Evolutionary conservation across 208 protist genomes (phyloP), one percentile per base, ranked within the genome.

Genomic region (Acanthamoeba pearcei): DNA sequence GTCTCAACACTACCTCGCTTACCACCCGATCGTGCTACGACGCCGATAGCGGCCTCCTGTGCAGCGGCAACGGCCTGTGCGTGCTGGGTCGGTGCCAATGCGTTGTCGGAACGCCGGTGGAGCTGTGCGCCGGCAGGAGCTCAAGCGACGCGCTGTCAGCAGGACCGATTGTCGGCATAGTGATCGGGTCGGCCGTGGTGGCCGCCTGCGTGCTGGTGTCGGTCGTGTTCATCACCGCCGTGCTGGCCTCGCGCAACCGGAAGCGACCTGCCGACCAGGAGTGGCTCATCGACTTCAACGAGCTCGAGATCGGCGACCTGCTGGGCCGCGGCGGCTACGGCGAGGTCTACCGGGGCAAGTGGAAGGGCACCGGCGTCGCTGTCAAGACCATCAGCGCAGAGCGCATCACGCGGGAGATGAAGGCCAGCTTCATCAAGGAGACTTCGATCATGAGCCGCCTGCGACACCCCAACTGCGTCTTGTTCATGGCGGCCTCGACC

Each of bases 361-460:
- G 83, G 83, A 90, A 90, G 83, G 57, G 57, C 42, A 90, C 57
- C 53, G 83, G 70, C 15, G 83, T 90, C 9, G 83, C 83, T 0
- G 53, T 90, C 8, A 90, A 90, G 83, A 68, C 55, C 83, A 70
- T 90, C n/a, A 49, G n/a, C 32, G 15, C 83, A 2, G 83, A 66
- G 2, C 55, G 8, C 53, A 66, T 90, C 51, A 29, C 83, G 24
- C 53, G 57, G 12, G 82, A 82, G 35, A 82, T 82, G 74, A 24
- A 51, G 74, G 0, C 8, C 3, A 42, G 12, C 13, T 90, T 90
- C 53, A 66, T 51, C 5, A 27, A 66, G 35, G 82, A 90, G 53
- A 46, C 35, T 3, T 17, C 51, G 29, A 66, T 90, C 27, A 90
- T 90, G 57, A 90, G 27, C 49, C 29, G 51, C 27, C 49, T 90